These are phyloP conservation scores for Wallacemonas sp. DNA, from an alignment of 208 protist species.

Conservation along the genomic window DNA sequence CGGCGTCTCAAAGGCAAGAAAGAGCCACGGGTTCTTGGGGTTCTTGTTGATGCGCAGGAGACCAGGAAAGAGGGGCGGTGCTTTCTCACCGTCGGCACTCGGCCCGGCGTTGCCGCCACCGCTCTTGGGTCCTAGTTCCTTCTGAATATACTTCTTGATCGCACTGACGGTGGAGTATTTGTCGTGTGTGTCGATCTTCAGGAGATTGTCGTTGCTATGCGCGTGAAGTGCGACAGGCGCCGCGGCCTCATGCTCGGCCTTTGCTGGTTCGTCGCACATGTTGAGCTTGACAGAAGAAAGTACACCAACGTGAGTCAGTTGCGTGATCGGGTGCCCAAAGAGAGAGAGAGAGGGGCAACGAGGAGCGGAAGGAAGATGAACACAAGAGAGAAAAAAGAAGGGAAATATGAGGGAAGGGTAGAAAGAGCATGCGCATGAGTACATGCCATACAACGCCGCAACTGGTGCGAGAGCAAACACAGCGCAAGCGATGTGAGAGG, in stretches of 20 bases:
- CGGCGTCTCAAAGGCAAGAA: slow-evolving; percentile 76
- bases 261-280: slow-evolving; percentile 8
- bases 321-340: too few species aligned
- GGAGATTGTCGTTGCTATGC: slow-evolving; percentile 85
- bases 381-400: neutral
- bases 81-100: slow-evolving; percentile 3
- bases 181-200: slow-evolving; percentile 90
- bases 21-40: slow-evolving; percentile 66
- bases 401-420: neutral
- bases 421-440: too few species aligned
- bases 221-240: slow-evolving; percentile 41
- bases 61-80: slow-evolving; percentile 64
- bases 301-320: too few species aligned
- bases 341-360: slow-evolving; percentile 6
- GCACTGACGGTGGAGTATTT: slow-evolving; percentile 71
- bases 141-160: slow-evolving; percentile 78
- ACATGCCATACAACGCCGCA: too few species aligned
- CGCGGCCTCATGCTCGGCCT: neutral
- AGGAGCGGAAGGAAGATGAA: slow-evolving; percentile 1
- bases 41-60: slow-evolving; percentile 89
- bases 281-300: neutral
- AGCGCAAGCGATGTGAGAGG: too few species aligned
- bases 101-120: slow-evolving; percentile 1
- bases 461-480: too few species aligned
- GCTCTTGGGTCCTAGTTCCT: slow-evolving; percentile 37